Base-by-base conservation (phyloP, 768 basidiomycete genomes). In the Lanmaoa rubissima region DNA sequence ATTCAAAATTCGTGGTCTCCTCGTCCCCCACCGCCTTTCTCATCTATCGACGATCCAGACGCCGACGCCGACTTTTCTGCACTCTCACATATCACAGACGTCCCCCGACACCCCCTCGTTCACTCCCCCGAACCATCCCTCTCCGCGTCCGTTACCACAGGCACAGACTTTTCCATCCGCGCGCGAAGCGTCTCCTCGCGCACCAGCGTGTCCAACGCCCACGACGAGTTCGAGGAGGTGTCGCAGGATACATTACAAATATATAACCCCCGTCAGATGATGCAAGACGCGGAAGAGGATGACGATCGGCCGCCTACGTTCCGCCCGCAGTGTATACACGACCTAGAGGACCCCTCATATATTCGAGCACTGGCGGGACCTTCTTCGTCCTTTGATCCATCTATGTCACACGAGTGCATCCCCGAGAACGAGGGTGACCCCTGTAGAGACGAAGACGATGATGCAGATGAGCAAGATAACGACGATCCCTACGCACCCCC, bases 271-370 rank as follows among this genome's bases (percentile, higher is more conserved):
- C 54, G 8, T n/a, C 57, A 21, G 31, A 62, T 62, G 45, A 78
- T 77, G 49, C 71, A 71, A 3, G 48, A 74, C 71, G 31, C 67
- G 24, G 61, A 70, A 48, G 57, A 67, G 24, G 57, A 69, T 51
- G 51, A 74, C 66, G 40, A 72, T 55, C 60, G 52, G 24, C 60
- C 66, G 17, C 58, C 69, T 13, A 59, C 47, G 9, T 69, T 70
- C 14, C 70, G 47, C 17, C 74, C 78, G 2, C 73, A 64, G 2
- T 85, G 83, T 66, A 86, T 85, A 51, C 84, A 86, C 64, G 82
- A 86, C 61, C 60, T 85, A 10, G 76, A 75, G 9, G 71, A 71
- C 43, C 69, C 71, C 21, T 71, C 71, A 4, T 71, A 72, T 21
- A 59, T 70, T 8, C 61, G 51, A 17, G 58, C 39, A 1, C 47